Percentiles rank a stretch among this genome's conserved stretches.
Conservation (phyloP, 208 protist species). For the Leishmania martiniquensis region DNA sequence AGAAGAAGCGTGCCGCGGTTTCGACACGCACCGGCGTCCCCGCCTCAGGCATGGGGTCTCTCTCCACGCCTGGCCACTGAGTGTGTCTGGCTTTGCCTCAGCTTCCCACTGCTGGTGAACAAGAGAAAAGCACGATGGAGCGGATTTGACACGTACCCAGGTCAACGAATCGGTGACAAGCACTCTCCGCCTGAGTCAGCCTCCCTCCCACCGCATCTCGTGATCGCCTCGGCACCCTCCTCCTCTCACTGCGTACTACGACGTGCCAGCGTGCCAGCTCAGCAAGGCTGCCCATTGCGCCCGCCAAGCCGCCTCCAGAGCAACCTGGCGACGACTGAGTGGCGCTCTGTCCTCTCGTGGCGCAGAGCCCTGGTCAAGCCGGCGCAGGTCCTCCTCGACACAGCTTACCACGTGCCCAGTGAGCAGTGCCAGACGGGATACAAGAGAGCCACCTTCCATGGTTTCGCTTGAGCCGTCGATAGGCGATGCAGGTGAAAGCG, state of each 20-base stretch:
- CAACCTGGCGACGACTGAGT: constrained; percentile 24
- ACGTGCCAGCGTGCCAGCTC: constrained; percentile 15
- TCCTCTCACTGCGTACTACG: neutral
- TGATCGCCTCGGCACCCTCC: neutral
- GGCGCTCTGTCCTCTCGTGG: constrained; percentile 14
- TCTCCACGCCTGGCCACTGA: neutral
- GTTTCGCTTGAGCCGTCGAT: neutral
- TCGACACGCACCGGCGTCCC: neutral
- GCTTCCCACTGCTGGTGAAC: neutral
- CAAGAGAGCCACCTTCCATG: neutral
- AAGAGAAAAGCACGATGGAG: neutral
- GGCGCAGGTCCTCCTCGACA: constrained; percentile 18
- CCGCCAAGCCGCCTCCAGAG: constrained; percentile 29
- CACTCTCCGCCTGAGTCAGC: neutral
- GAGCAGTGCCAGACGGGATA: constrained; percentile 13
- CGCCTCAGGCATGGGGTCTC: neutral
- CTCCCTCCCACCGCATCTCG: neutral
- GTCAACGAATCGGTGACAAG: neutral
- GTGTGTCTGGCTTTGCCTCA: neutral
- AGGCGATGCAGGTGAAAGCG: neutral
- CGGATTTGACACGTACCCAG: neutral
- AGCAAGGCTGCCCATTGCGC: constrained; percentile 26
- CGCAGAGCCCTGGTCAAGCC: constrained; percentile 6
- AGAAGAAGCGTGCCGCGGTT: neutral
- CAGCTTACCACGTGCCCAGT: constrained; percentile 22